Base-by-base conservation (phyloP, 2,329 filamentous ascomycete genomes). In the Thelonectria discophora region DNA sequence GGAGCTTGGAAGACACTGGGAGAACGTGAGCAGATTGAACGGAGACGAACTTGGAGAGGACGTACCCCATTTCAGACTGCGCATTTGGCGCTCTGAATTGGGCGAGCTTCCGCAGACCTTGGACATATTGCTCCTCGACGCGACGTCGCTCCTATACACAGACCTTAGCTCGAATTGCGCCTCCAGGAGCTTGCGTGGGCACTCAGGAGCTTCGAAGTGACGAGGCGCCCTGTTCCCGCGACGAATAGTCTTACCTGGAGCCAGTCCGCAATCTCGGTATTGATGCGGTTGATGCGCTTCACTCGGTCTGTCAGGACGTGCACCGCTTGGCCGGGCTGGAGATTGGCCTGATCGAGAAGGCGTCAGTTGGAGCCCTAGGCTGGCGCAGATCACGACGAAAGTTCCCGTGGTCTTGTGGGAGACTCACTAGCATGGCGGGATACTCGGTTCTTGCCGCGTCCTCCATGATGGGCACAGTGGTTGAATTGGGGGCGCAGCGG, bases 181-280 rank as follows among this genome's bases (percentile, higher is more conserved):
- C 34, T 40, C n/a, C 21, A 21, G 42, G 11, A 48, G 34, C 37
- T 48, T 21, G 34, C 32, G 10, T 32, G 24, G 15, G 27, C 10
- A 17, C n/a, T 11, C 32, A 30, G 12, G 45, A 55, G 52, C 40
- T 40, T n/a, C n/a, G 18, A 20, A 34, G 34, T 20, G 30, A 24
- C 17, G 60, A 11, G 30, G 34, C 51, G 55, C 34, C 47, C 47
- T 40, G 43, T 55, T 42, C 49, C 39, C 39, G 52, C 43, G 43
- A 32, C 47, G 18, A 24, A 48, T 46, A 49, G 51, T 64, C 79
- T 78, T 88, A 97, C 94, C 89, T 94, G 91, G 65, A 99, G 86
- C 93, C 94, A 99, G 80, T 98, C 94, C 77, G 94, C 94, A 73
- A 99, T 92, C 75, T 97, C 93, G 70, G 83, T 80, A 78, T 99